These are phyloP conservation scores for Hordeum vulgare DNA, from an alignment of 176 grass and related monocot genomes.

Conservation along the genomic window DNA sequence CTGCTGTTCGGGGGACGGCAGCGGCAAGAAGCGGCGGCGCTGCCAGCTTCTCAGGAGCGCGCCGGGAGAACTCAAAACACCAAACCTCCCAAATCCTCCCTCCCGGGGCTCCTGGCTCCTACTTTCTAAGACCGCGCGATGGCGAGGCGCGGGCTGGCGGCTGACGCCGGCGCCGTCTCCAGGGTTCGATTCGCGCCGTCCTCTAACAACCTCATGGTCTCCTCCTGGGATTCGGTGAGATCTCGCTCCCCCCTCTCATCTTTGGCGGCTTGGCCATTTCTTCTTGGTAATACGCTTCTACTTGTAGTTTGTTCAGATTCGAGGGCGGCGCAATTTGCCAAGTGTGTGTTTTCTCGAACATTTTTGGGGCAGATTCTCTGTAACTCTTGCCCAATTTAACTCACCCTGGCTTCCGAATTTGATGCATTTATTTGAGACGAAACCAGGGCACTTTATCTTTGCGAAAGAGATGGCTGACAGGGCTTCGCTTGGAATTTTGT, in stretches of 20 bases:
- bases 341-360: not conserved
- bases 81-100: not conserved
- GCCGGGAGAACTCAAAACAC: not conserved
- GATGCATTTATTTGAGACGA: not conserved
- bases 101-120: not conserved
- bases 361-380: not conserved
- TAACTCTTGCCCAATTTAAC: not conserved
- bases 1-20: not conserved
- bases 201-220: conserved; percentile 55
- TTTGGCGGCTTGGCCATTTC: not conserved
- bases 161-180: conserved; percentile 38
- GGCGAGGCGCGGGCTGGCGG: conserved; percentile 22
- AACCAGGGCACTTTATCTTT: not conserved
- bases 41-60: not conserved
- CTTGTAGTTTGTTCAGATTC: not conserved
- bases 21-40: not conserved
- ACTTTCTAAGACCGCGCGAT: not conserved
- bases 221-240: conserved; percentile 60
- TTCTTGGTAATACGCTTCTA: not conserved
- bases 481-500: not conserved
- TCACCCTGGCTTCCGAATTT: not conserved
- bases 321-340: not conserved
- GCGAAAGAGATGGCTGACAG: conserved; percentile 8
- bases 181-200: conserved; percentile 53
- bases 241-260: not conserved